Conservation (phyloP, 2,329 filamentous ascomycete species). For the Chrysoporthe deuterocubensis region DNA sequence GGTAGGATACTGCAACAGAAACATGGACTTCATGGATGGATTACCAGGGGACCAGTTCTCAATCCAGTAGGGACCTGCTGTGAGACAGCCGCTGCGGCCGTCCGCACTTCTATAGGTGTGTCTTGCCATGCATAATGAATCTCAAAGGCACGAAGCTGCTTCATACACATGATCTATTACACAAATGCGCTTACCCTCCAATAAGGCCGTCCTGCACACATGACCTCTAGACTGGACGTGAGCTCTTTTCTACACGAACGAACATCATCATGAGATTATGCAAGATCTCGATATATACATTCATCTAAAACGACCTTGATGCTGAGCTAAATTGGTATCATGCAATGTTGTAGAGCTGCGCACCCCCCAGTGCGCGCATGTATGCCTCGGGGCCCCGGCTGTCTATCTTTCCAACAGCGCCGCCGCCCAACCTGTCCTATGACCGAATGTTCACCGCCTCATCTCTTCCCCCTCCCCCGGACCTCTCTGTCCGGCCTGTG, state of each 20-base stretch:
- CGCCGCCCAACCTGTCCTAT: background rate
- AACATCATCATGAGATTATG: too few species aligned
- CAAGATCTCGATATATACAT: background rate
- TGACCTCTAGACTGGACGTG: background rate
- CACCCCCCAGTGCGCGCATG: background rate
- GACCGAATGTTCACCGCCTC: background rate
- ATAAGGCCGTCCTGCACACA: too few species aligned
- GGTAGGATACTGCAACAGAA: background rate
- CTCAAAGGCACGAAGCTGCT: too few species aligned
- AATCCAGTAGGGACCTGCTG: background rate
- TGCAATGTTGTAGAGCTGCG: background rate
- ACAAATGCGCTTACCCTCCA: too few species aligned
- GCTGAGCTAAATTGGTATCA: conserved; percentile 1
- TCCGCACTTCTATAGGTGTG: background rate
- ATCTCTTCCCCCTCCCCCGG: background rate
- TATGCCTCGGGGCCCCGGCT: background rate
- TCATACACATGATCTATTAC: too few species aligned
- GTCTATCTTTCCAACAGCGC: background rate
- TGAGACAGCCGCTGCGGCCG: background rate
- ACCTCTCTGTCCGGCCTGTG: too few species aligned
- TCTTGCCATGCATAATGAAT: too few species aligned
- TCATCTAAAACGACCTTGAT: background rate
- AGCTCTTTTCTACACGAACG: background rate
- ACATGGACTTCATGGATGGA: background rate
- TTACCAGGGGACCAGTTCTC: background rate